Base-by-base conservation (phyloP, 805 yeast species). In the Ogataea methanolica region DNA sequence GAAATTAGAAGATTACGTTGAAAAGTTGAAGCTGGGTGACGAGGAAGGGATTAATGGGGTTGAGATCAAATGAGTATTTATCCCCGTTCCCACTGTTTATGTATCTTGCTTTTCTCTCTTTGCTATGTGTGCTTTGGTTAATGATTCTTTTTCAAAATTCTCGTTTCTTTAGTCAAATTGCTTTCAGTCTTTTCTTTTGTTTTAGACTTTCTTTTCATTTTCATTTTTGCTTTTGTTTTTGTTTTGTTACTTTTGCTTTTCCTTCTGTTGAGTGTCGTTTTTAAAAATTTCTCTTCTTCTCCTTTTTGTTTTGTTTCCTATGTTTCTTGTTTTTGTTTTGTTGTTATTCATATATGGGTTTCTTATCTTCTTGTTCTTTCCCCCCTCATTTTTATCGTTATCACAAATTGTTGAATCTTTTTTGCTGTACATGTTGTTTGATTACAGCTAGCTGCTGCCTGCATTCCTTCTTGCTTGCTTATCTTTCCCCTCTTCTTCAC, bases 1-100 rank as follows among this genome's bases (percentile, higher is more conserved):
- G 53, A 73, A 76, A 55, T 73, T 87, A 45, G 89, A 87, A 58
- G 75, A 72, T 36, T 80, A 76, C 49, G 91, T 84, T 23, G 54
- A 69, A 46, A 56, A 55, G 37, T 51, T 61, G 44, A 60, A 60
- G 44, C 38, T 51, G 14, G 67, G 67, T n/a, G 62, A 61, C 21
- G 56, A 53, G 21, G 52, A 49, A 19, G 54, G 45, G 31, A 38
- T 54, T 5, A 49, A 46, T 84, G 79, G 91, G 92, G 54, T 79
- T 82, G 68, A 88, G 73, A 66, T 84, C 69, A 66, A 58, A 48
- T 61, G 43, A 50, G 1, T 41, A 11, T 16, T 12, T 21, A 5
- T 11, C 16, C 14, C 5, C 35, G 4, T 6, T 29, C n/a, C 12
- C 23, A n/a, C 33, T 16, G 5, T 23, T 26, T 15, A 7, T 29